Percentiles rank a stretch among this genome's conserved stretches.
These are phyloP conservation scores for Populus hybrid DNA, from an alignment of 441 rosid genomes.

Conservation along the genomic window DNA sequence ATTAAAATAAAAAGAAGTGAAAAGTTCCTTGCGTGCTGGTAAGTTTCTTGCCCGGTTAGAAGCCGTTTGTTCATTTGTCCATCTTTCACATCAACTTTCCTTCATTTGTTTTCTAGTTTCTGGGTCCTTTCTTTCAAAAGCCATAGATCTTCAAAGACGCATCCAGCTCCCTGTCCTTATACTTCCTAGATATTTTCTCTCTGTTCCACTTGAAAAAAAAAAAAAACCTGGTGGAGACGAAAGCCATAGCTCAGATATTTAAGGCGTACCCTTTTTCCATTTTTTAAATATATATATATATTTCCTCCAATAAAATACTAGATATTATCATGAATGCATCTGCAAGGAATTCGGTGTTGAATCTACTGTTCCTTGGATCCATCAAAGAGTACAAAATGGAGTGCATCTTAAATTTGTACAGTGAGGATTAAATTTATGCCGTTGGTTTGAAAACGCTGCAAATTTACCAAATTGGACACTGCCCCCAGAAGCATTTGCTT, in stretches of 20 bases:
- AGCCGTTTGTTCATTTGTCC: neutral
- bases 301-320: neutral
- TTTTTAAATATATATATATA: no score
- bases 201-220: neutral
- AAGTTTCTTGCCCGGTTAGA: neutral
- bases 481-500: neutral
- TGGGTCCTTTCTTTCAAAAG: no score
- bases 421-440: neutral
- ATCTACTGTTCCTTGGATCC: neutral
- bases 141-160: no score
- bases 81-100: neutral
- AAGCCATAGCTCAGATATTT: neutral
- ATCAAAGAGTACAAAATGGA: neutral
- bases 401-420: neutral
- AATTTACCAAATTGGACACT: slow-evolving; percentile 30
- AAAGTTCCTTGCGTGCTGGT: neutral
- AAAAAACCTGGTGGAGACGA: no score
- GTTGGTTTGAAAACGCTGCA: neutral
- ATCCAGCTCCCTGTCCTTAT: no score
- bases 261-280: neutral
- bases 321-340: neutral
- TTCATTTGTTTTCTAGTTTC: neutral
- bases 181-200: neutral
- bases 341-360: neutral
- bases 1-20: no score